phyloP scores from a whole-genome alignment of 2,329 filamentous ascomycete species.

The Gliomastix tumulicola region DNA sequence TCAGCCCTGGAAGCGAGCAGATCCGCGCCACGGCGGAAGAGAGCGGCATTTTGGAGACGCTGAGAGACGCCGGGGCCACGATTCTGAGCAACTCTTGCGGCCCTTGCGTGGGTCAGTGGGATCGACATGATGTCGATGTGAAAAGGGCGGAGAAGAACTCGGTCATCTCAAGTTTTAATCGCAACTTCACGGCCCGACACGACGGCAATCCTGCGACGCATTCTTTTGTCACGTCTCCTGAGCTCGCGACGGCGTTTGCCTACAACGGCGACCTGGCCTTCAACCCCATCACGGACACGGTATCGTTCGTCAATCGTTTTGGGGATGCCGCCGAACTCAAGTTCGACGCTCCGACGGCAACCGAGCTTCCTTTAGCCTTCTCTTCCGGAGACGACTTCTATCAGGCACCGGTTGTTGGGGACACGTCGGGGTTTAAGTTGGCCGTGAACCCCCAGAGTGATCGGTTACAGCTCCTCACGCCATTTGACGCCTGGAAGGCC shows the following conservation, averaged over 20 bases:
- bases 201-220: constrained; percentile 34
- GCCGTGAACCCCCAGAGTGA: constrained; percentile 17
- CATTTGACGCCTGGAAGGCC: constrained; percentile 16
- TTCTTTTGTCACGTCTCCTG: constrained; percentile 39
- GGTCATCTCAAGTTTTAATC: constrained; percentile 24
- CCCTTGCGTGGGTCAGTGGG: constrained; percentile 25
- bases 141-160: constrained; percentile 17
- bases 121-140: constrained; percentile 20
- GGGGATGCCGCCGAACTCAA: constrained; percentile 9
- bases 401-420: constrained; percentile 11
- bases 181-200: constrained; percentile 26
- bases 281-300: constrained; percentile 17
- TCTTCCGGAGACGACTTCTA: constrained; percentile 14
- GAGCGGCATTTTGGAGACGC: constrained; percentile 15
- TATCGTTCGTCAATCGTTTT: constrained; percentile 5
- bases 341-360: constrained; percentile 15
- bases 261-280: constrained; percentile 27
- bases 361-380: constrained; percentile 17
- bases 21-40: constrained; percentile 20
- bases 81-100: constrained; percentile 23
- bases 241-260: constrained; percentile 33
- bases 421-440: constrained; percentile 13
- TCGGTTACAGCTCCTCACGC: constrained; percentile 17
- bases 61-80: constrained; percentile 19
- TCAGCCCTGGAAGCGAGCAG: constrained; percentile 24